Base-by-base conservation (phyloP, 371 early-diverging fungal genomes). In the Mortierella sp. region DNA sequence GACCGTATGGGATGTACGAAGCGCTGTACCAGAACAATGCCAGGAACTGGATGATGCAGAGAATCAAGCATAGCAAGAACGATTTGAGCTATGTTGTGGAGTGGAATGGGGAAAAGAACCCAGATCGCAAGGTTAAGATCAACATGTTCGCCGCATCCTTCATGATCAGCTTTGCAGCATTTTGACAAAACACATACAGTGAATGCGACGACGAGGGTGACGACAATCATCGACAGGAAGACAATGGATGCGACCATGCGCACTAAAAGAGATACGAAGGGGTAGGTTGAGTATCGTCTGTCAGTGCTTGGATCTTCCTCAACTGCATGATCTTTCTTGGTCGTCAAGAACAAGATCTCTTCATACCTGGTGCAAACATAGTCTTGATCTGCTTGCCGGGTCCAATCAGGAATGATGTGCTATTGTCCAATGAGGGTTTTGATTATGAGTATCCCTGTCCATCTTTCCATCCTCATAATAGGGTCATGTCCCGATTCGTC, bases 391-490 rank as follows among this genome's bases (percentile, higher is more conserved):
- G 95, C 63, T 89, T 88, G 60, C 80, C 82, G 52, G 93, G 92
- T 49, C 96, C 96, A 45, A 94, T 85, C 57, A 97, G 81, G 80
- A 97, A 97, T 16, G 94, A 89, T 57, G 94, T 93, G 59, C 92
- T 91, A 40, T 37, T 29, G 25, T 40, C 19, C 13, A 21, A 5
- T 31, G 12, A 34, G 48, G 29, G 7, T 28, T 31, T 19, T 31
- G 37, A 22, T 27, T 27, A 3, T 16, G 29, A 39, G n/a, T 43
- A 19, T n/a, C n/a, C 19, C 16, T 43, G n/a, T n/a, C 16, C 44
- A 4, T 16, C 47, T 7, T 46, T 24, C 3, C n/a, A n/a, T n/a
- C 19, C 22, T 22, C 6, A 46, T 7, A 24, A 24, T 46, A 7
- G 3, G 16, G 16, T n/a, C 4, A 19, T 5, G 5, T 43, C 44